Evolutionary conservation across 768 basidiomycete genomes (phyloP).

Genomic region (Rhizopogon sp.): DNA sequence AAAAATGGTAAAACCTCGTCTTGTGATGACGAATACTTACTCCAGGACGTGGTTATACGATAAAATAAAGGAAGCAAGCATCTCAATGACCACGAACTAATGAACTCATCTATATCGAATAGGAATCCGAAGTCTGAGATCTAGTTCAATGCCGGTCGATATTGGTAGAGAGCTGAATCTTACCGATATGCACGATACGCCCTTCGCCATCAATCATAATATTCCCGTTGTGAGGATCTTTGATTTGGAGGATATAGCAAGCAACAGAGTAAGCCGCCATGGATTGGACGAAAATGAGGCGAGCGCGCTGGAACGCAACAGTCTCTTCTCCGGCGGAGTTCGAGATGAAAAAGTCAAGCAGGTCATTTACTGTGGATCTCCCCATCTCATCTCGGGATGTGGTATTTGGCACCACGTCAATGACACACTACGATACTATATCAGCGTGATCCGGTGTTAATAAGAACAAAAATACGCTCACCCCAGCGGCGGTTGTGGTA

Average conservation of each 20-base stretch:
- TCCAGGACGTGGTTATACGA: slow-evolving; percentile 47
- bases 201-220: slow-evolving; percentile 99
- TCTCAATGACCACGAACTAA: slow-evolving; percentile 1
- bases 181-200: slow-evolving; percentile 76
- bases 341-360: slow-evolving; percentile 88
- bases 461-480: slow-evolving; percentile 34
- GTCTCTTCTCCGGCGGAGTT: slow-evolving; percentile 92
- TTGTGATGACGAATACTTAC: slow-evolving; percentile 30
- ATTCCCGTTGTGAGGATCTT: slow-evolving; percentile 98
- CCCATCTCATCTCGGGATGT: slow-evolving; percentile 99
- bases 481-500: slow-evolving; percentile 94
- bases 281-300: slow-evolving; percentile 94
- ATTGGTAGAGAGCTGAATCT: slow-evolving; percentile 1
- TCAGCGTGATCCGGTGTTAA: neutral
- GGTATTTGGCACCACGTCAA: slow-evolving; percentile 96
- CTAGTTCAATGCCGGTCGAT: neutral
- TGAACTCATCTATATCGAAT: slow-evolving; percentile 96
- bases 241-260: slow-evolving; percentile 97
- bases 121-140: slow-evolving; percentile 88
- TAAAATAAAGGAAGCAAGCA: slow-evolving; percentile 23
- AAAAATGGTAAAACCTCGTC: neutral
- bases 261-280: slow-evolving; percentile 99
- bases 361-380: slow-evolving; percentile 94
- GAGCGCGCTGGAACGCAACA: slow-evolving; percentile 84
- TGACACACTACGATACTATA: slow-evolving; percentile 70